These are phyloP conservation scores for Irpex rosettiformis DNA, from an alignment of 1,284 basidiomycete genomes.

Conservation along the genomic window DNA sequence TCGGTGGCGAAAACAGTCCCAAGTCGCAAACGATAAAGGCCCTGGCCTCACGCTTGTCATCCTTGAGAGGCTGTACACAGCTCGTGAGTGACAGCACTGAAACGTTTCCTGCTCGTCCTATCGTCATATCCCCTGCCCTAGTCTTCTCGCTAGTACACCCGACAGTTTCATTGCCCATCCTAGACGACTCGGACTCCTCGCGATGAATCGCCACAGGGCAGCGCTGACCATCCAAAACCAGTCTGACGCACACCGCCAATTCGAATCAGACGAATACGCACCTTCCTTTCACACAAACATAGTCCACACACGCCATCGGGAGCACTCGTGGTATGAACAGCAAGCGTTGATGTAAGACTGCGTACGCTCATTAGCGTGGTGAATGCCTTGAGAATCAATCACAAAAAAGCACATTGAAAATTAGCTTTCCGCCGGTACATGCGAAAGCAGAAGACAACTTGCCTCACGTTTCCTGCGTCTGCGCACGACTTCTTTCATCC, in stretches of 20 bases:
- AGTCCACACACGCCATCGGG: background rate
- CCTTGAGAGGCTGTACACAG: background rate
- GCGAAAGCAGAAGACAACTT: background rate
- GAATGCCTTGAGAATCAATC: background rate
- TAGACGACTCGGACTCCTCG: too few relatives aligned
- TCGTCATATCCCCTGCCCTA: too few relatives aligned
- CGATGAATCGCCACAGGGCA: background rate
- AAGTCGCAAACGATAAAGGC: background rate
- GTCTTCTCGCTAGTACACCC: background rate
- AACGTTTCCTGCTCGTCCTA: too few relatives aligned
- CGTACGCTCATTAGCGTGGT: background rate
- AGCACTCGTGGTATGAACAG: background rate
- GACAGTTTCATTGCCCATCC: background rate
- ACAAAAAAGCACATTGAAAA: background rate
- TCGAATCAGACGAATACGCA: background rate
- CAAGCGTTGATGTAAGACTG: slow-evolving; percentile 2
- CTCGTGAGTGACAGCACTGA: background rate
- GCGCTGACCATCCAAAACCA: background rate
- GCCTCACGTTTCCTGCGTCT: background rate
- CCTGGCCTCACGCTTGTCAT: background rate
- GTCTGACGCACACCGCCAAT: background rate
- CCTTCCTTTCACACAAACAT: background rate
- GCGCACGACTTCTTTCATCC: background rate
- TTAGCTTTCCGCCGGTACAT: background rate
- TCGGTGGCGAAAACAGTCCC: too few relatives aligned